Conservation (phyloP, 305 asterid species). For the Striga hermonthica region DNA sequence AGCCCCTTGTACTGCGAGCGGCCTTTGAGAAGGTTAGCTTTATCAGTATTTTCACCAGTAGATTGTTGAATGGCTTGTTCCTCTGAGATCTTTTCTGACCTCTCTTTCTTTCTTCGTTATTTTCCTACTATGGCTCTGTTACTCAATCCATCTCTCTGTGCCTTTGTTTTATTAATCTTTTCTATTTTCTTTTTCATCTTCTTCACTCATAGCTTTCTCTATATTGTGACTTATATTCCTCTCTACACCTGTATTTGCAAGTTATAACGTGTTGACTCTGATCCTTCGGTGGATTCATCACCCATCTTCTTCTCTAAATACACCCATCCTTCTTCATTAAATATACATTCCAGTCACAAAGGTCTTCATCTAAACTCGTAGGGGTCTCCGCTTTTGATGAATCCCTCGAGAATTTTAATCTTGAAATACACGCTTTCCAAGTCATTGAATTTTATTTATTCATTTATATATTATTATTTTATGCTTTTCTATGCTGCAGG, state of each 20-base stretch:
- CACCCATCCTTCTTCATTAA: slow-evolving; percentile 14
- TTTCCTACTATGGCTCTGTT: slow-evolving; percentile 20
- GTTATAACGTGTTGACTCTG: background rate
- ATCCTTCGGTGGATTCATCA: slow-evolving; percentile 13
- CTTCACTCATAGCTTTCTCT: background rate
- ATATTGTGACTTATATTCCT: background rate
- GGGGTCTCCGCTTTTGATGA: slow-evolving; percentile 5
- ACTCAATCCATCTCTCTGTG: slow-evolving; percentile 18
- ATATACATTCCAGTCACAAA: background rate
- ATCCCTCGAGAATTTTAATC: slow-evolving; percentile 11
- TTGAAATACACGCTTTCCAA: slow-evolving; percentile 7
- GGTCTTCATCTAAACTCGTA: background rate
- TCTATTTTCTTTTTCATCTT: background rate
- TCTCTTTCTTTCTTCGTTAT: slow-evolving; percentile 16
- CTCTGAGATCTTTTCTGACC: slow-evolving; percentile 15
- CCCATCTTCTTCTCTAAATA: too few species aligned
- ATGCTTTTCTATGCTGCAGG: slow-evolving; percentile 51
- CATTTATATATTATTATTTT: slow-evolving; percentile 7
- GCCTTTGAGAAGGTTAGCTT: slow-evolving; percentile 93
- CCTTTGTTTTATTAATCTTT: slow-evolving; percentile 5
- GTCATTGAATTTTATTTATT: slow-evolving; percentile 19
- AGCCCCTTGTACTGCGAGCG: slow-evolving; percentile 67
- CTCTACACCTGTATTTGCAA: background rate
- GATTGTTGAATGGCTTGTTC: slow-evolving; percentile 19
- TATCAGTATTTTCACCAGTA: slow-evolving; percentile 27